Conservation (phyloP, 306 rosid species). For the Ormosia emarginata region DNA sequence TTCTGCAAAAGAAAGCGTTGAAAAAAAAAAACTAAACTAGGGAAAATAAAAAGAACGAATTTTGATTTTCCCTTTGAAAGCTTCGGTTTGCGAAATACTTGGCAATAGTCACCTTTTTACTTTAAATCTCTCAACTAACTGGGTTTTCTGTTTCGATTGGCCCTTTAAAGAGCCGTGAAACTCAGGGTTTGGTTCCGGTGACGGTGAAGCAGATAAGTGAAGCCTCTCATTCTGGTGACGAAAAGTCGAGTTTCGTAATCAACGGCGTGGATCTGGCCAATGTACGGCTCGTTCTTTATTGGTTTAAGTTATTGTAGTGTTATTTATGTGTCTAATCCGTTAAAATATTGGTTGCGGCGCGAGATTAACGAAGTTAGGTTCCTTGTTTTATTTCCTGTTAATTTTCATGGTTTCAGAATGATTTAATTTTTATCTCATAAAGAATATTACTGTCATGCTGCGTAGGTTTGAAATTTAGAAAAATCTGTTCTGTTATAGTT, state of each 20-base stretch:
- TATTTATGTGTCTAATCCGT: neutral
- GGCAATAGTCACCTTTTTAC: neutral
- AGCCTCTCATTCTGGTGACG: conserved; percentile 79
- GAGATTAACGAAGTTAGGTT: neutral
- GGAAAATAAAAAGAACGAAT: neutral
- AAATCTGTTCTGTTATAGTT: neutral
- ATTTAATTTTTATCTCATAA: neutral
- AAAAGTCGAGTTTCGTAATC: conserved; percentile 70
- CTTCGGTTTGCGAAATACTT: neutral
- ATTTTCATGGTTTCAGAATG: neutral
- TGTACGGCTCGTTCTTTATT: conserved; percentile 35
- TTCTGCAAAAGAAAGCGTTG: neutral
- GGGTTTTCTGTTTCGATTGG: neutral
- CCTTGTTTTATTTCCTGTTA: neutral
- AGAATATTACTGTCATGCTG: neutral
- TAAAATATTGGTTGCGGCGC: neutral
- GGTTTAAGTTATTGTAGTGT: neutral
- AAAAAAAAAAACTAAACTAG: neutral
- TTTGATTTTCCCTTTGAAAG: neutral
- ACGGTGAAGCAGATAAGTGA: conserved; percentile 92
- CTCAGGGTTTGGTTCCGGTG: conserved; percentile 78
- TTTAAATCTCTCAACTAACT: neutral
- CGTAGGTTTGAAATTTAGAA: neutral
- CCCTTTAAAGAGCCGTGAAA: conserved; percentile 51
- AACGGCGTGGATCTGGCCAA: conserved; percentile 74